Conservation (phyloP, 495 filamentous ascomycete species). For the Lophium mytilinum region DNA sequence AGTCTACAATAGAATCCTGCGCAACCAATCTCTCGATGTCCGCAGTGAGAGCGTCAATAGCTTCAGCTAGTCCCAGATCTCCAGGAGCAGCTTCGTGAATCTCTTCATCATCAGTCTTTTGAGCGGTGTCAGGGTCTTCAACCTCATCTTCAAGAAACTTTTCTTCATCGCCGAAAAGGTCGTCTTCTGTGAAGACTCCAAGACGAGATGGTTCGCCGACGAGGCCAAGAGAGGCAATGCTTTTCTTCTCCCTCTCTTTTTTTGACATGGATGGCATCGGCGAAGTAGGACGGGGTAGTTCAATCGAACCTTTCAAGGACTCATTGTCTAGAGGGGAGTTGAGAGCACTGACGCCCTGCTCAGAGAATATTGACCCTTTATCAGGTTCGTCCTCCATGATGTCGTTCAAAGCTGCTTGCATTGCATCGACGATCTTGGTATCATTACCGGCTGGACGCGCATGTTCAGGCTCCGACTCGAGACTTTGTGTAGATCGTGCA, state of each 20-base stretch:
- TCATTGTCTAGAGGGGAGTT: slow-evolving; percentile 41
- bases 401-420: slow-evolving; percentile 89
- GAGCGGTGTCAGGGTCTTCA: slow-evolving; percentile 53
- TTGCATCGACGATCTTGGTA: slow-evolving; percentile 68
- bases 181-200: slow-evolving; percentile 86
- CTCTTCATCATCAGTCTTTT: slow-evolving; percentile 55
- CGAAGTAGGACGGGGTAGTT: slow-evolving; percentile 33
- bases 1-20: slow-evolving; percentile 87
- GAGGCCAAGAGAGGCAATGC: slow-evolving; percentile 81
- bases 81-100: slow-evolving; percentile 94
- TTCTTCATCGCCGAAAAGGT: slow-evolving; percentile 86
- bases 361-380: slow-evolving; percentile 43
- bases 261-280: slow-evolving; percentile 41
- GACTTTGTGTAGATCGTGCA: slow-evolving; percentile 52
- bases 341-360: slow-evolving; percentile 40
- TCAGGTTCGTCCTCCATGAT: slow-evolving; percentile 75
- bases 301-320: slow-evolving; percentile 50
- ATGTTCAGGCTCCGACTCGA: slow-evolving; percentile 36
- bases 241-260: slow-evolving; percentile 55
- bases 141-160: slow-evolving; percentile 80
- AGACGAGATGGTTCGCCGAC: slow-evolving; percentile 71
- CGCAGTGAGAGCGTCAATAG: slow-evolving; percentile 70
- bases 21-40: slow-evolving; percentile 85
- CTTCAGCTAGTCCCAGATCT: slow-evolving; percentile 87
- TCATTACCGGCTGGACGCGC: slow-evolving; percentile 30